Percentiles rank a stretch among this genome's conserved stretches.
phyloP scores from a whole-genome alignment of 768 basidiomycete species.

The Serendipita indica region DNA sequence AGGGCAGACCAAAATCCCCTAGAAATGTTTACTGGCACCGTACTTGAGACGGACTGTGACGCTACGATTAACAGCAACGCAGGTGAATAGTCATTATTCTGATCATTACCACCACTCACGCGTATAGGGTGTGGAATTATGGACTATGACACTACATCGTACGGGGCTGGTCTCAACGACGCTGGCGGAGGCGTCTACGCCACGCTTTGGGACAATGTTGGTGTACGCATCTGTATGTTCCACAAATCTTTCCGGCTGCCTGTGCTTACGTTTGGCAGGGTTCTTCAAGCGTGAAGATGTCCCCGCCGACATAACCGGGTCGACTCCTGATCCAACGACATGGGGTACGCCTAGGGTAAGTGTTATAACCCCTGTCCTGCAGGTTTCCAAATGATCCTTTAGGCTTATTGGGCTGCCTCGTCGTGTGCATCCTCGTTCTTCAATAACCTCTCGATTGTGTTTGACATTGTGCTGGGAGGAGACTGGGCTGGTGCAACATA shows the following conservation, averaged over 20 bases:
- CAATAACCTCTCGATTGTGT: constrained; percentile 25
- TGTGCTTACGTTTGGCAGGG: constrained; percentile 5
- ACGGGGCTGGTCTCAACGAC: constrained; percentile 30
- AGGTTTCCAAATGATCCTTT: background rate
- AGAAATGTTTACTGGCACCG: constrained; percentile 19
- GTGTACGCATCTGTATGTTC: constrained; percentile 31
- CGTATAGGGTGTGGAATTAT: constrained; percentile 24
- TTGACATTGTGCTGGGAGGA: constrained; percentile 29
- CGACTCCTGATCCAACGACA: constrained; percentile 25
- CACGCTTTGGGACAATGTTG: constrained; percentile 25
- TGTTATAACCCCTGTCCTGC: background rate
- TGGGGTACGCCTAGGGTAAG: constrained; percentile 29
- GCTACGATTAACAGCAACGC: constrained; percentile 22
- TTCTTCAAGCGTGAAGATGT: constrained; percentile 26
- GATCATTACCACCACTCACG: background rate
- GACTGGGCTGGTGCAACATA: constrained; percentile 28
- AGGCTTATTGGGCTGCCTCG: constrained; percentile 23
- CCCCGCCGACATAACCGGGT: constrained; percentile 24
- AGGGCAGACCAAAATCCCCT: background rate
- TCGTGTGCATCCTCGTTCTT: constrained; percentile 28
- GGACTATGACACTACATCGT: constrained; percentile 24
- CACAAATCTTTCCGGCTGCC: background rate
- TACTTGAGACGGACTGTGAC: constrained; percentile 23
- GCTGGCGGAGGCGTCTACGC: constrained; percentile 34
- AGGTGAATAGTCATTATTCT: constrained; percentile 17